Evolutionary conservation across 805 yeast species (phyloP).

Genomic region (Saturnispora sekii): DNA sequence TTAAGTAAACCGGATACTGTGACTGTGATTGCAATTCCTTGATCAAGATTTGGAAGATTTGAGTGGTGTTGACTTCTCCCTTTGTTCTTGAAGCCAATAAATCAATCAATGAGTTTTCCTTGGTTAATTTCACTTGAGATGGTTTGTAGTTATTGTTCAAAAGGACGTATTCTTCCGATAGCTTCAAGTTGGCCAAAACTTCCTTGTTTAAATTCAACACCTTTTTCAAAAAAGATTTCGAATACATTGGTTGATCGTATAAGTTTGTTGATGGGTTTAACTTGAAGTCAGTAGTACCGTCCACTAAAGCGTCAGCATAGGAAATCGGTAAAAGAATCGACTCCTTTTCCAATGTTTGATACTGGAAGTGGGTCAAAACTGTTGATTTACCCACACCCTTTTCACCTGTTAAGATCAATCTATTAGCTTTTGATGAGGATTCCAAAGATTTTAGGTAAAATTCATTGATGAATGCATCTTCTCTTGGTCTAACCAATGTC

Average conservation of each 20-base stretch:
- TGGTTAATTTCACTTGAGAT: slow-evolving; percentile 13
- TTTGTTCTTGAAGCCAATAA: slow-evolving; percentile 23
- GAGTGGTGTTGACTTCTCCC: slow-evolving; percentile 27
- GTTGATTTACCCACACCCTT: slow-evolving; percentile 77
- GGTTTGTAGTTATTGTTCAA: slow-evolving; percentile 14
- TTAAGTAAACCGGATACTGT: slow-evolving; percentile 47
- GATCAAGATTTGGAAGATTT: slow-evolving; percentile 44
- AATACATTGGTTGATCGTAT: slow-evolving; percentile 73
- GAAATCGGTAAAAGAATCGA: slow-evolving; percentile 55
- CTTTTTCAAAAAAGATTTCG: slow-evolving; percentile 49
- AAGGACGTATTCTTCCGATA: slow-evolving; percentile 17
- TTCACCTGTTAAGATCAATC: slow-evolving; percentile 54
- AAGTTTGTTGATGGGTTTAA: slow-evolving; percentile 37
- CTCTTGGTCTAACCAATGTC: slow-evolving; percentile 44
- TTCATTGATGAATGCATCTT: slow-evolving; percentile 31
- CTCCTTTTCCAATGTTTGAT: slow-evolving; percentile 29
- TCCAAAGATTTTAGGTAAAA: slow-evolving; percentile 26
- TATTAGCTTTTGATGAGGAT: slow-evolving; percentile 32
- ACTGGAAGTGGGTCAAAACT: slow-evolving; percentile 57
- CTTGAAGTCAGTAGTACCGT: slow-evolving; percentile 65
- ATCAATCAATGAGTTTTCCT: slow-evolving; percentile 33
- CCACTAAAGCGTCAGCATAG: slow-evolving; percentile 47
- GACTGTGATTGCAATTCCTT: slow-evolving; percentile 45
- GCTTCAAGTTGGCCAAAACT: slow-evolving; percentile 25
- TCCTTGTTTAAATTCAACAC: slow-evolving; percentile 37